Evolutionary conservation across 352 stramenopile species (phyloP).

Genomic region (Phytophthora podocarpi): DNA sequence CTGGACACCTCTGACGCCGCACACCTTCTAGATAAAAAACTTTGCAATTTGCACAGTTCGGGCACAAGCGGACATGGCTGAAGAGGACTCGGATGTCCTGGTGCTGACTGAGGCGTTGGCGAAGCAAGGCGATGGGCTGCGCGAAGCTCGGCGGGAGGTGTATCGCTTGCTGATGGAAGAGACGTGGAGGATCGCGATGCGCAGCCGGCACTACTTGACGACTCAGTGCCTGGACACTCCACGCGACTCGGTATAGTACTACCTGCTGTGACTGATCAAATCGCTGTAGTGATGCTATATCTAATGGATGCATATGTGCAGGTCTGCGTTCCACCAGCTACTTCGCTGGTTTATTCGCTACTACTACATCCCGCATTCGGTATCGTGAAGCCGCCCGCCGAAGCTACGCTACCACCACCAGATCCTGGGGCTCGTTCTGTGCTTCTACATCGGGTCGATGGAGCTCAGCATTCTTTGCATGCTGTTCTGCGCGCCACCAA

Average conservation of each 20-base stretch:
- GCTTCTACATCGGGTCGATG: slow-evolving; percentile 8
- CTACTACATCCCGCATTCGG: slow-evolving; percentile 1
- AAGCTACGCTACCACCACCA: slow-evolving; percentile 7
- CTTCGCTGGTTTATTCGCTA: background rate
- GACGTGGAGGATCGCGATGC: slow-evolving; percentile 5
- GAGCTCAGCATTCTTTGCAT: background rate
- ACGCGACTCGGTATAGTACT: background rate
- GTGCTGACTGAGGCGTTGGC: background rate
- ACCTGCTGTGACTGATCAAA: too few species aligned
- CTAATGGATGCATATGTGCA: background rate
- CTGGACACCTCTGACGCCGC: background rate
- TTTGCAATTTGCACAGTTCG: slow-evolving; percentile 7
- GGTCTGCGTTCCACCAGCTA: background rate
- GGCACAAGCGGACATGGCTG: background rate
- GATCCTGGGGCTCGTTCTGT: background rate
- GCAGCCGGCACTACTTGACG: background rate
- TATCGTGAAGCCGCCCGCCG: background rate
- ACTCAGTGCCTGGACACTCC: slow-evolving; percentile 1
- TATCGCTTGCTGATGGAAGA: background rate
- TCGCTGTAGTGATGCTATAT: slow-evolving; percentile 6
- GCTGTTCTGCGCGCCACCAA: slow-evolving; percentile 4
- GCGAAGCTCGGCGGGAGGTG: background rate
- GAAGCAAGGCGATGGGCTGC: too few species aligned
- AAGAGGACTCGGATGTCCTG: background rate
- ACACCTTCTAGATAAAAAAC: slow-evolving; percentile 6